Conservation (phyloP, 495 filamentous ascomycete species). For the Annulohypoxylon nitens region DNA sequence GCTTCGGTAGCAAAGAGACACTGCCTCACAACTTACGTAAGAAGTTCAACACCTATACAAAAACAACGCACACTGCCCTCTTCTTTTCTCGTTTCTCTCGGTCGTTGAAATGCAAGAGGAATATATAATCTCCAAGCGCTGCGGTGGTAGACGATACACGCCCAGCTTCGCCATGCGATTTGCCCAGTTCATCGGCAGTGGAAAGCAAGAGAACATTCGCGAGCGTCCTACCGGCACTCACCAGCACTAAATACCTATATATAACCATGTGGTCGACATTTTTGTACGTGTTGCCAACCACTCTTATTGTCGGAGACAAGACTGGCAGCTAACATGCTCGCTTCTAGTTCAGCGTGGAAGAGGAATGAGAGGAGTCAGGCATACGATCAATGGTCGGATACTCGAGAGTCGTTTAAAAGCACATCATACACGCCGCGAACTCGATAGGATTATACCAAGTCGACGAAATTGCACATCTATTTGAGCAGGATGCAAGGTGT, state of each 20-base stretch:
- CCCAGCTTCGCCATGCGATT: constrained; percentile 45
- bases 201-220: constrained; percentile 52
- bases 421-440: constrained; percentile 36
- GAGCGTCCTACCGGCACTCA: constrained; percentile 43
- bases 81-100: background rate
- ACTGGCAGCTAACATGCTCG: constrained; percentile 17
- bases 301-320: background rate
- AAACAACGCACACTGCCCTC: background rate
- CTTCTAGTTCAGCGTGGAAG: constrained; percentile 22
- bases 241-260: constrained; percentile 27
- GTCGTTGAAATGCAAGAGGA: constrained; percentile 38
- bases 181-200: constrained; percentile 50
- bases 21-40: background rate
- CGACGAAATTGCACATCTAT: background rate
- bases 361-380: constrained; percentile 4
- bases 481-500: background rate
- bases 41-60: background rate
- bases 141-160: constrained; percentile 23
- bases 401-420: constrained; percentile 34
- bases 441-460: constrained; percentile 12
- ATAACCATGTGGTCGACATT: constrained; percentile 8
- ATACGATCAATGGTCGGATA: constrained; percentile 32
- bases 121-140: constrained; percentile 42
- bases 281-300: constrained; percentile 19
- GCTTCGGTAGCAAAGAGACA: background rate